Conservation (phyloP, 1,284 basidiomycete genomes). For the Pulveroboletus sp. region DNA sequence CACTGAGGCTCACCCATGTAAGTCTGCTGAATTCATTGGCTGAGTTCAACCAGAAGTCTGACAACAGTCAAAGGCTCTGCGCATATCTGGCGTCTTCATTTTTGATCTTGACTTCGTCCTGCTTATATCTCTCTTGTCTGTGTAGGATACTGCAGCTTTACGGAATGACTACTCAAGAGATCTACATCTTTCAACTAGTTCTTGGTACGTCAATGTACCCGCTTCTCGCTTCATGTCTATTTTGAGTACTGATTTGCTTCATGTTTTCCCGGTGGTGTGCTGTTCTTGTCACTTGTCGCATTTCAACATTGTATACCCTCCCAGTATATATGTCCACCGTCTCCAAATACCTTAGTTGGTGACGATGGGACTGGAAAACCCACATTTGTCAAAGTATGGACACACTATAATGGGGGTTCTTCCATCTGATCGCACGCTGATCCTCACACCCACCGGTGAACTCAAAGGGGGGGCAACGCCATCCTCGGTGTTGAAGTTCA, state of each 20-base stretch:
- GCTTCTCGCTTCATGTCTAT: conserved; percentile 3
- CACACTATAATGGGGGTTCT: conserved; percentile 20
- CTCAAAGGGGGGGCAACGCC: conserved; percentile 99
- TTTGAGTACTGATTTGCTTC: conserved; percentile 32
- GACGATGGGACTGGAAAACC: conserved; percentile 99
- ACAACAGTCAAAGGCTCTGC: too few relatives aligned
- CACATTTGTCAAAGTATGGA: conserved; percentile 90
- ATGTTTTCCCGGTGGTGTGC: conserved; percentile 30
- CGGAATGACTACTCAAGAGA: conserved; percentile 47
- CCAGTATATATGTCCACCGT: conserved; percentile 15
- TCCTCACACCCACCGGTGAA: conserved; percentile 77
- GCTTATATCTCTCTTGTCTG: conserved; percentile 16
- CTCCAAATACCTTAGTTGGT: conserved; percentile 64
- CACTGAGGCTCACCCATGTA: conserved; percentile 28
- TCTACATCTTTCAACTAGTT: conserved; percentile 99
- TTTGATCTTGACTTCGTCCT: conserved; percentile 34
- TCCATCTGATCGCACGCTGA: conserved; percentile 57
- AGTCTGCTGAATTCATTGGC: too few relatives aligned
- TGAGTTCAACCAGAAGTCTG: too few relatives aligned
- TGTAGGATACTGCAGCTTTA: conserved; percentile 29
- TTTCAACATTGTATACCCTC: conserved; percentile 18
- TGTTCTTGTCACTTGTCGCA: conserved; percentile 30
- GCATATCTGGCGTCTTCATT: too few relatives aligned
- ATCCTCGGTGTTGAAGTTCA: conserved; percentile 99
- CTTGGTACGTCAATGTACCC: conserved; percentile 64